Evolutionary conservation across 1,284 basidiomycete species (phyloP).

Genomic region (Coniferiporia sulphurascens): DNA sequence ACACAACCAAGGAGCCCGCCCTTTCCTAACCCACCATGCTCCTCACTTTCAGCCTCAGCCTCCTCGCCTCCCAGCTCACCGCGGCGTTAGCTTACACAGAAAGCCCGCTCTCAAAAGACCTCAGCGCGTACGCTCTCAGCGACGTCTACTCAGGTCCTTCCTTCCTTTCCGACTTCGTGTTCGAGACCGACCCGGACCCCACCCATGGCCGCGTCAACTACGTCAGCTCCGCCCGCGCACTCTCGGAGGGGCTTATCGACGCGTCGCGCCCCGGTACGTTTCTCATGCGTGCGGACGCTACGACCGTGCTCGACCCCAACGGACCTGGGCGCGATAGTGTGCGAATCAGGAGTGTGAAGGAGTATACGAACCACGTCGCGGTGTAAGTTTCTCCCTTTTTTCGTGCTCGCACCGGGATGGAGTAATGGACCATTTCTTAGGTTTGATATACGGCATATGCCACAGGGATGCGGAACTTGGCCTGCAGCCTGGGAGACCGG

Average conservation of each 20-base stretch:
- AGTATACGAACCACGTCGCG: constrained; percentile 30
- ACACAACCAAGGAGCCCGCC: too few species aligned
- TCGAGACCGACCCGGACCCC: constrained; percentile 41
- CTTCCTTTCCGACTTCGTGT: constrained; percentile 40
- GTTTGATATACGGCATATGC: constrained; percentile 40
- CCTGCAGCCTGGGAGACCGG: constrained; percentile 40
- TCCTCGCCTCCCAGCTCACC: too few species aligned
- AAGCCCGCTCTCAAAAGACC: too few species aligned
- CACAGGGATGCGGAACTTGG: constrained; percentile 58
- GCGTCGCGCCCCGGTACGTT: constrained; percentile 38
- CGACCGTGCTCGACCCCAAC: constrained; percentile 25
- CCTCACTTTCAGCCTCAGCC: too few species aligned
- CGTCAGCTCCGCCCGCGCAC: constrained; percentile 41
- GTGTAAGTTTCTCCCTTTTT: constrained; percentile 20
- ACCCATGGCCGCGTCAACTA: constrained; percentile 51
- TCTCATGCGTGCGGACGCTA: constrained; percentile 35
- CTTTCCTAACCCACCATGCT: too few species aligned
- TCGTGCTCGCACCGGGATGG: not conserved
- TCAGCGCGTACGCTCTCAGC: too few species aligned
- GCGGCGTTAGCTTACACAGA: too few species aligned
- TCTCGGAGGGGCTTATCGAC: constrained; percentile 41
- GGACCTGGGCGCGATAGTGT: constrained; percentile 34
- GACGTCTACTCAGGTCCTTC: too few species aligned
- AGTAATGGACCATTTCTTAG: constrained; percentile 17
- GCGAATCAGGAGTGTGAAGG: constrained; percentile 26